These are phyloP conservation scores for Penstemon newberryi DNA, from an alignment of 257 asterid species.

Conservation along the genomic window DNA sequence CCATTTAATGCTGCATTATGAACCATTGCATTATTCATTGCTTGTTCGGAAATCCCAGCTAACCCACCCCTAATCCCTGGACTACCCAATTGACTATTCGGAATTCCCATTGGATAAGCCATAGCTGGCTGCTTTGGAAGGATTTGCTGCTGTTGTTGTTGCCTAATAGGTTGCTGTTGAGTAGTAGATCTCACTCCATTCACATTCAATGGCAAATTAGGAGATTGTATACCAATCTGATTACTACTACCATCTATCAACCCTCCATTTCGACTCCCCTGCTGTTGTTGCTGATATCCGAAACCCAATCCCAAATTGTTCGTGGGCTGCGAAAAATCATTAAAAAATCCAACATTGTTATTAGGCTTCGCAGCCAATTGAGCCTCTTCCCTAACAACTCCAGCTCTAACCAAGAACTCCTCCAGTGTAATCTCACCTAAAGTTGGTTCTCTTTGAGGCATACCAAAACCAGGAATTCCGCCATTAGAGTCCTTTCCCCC, in stretches of 20 bases:
- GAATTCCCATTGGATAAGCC: constrained; percentile 54
- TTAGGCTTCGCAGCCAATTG: constrained; percentile 45
- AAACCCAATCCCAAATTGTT: constrained; percentile 46
- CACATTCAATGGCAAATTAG: constrained; percentile 52
- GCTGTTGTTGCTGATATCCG: constrained; percentile 48
- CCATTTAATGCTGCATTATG: constrained; percentile 47
- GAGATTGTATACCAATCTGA: constrained; percentile 43
- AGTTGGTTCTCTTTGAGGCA: constrained; percentile 70
- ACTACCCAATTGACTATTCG: constrained; percentile 44
- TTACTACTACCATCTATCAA: constrained; percentile 42
- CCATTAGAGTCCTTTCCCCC: constrained; percentile 37
- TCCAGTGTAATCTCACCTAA: constrained; percentile 89
- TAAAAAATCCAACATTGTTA: constrained; percentile 42
- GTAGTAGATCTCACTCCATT: constrained; percentile 53
- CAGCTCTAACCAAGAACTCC: constrained; percentile 82
- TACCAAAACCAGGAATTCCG: constrained; percentile 35
- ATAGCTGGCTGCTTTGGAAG: constrained; percentile 66
- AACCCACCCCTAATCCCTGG: constrained; percentile 52
- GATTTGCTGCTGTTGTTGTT: constrained; percentile 45
- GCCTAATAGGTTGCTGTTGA: constrained; percentile 25
- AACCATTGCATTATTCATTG: constrained; percentile 38
- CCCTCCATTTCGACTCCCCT: constrained; percentile 28
- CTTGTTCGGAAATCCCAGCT: constrained; percentile 50
- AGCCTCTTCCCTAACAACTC: constrained; percentile 79
- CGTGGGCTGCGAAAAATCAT: constrained; percentile 40